Evolutionary conservation across 148 eudicot genomes (phyloP).

Genomic region (Gaultheria prostrata): DNA sequence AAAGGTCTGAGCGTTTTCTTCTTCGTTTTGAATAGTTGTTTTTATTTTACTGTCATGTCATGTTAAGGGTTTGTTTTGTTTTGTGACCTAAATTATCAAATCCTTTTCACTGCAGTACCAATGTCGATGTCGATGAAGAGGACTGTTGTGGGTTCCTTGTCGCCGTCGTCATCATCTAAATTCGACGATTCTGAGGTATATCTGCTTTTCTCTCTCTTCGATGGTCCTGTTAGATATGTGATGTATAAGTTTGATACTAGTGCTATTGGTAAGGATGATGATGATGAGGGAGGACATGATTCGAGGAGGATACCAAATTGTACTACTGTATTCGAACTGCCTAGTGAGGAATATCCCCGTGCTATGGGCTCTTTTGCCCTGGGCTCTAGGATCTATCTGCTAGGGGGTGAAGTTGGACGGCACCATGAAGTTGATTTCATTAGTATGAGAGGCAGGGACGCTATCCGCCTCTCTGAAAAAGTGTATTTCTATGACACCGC

Average conservation of each 20-base stretch:
- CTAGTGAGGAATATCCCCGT: neutral
- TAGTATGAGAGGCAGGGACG: neutral
- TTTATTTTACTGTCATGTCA: too few relatives aligned
- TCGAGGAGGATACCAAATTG: too few relatives aligned
- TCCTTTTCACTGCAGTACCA: too few relatives aligned
- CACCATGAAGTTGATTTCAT: neutral
- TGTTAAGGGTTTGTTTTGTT: too few relatives aligned
- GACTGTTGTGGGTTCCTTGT: neutral
- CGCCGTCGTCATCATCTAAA: neutral
- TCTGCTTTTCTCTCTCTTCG: neutral
- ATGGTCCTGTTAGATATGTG: neutral
- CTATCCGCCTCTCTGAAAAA: neutral
- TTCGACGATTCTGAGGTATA: neutral
- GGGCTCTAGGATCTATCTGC: conserved; percentile 2
- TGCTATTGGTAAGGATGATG: neutral
- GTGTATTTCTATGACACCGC: neutral
- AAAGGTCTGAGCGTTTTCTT: too few relatives aligned
- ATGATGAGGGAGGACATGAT: neutral
- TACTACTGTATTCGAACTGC: neutral
- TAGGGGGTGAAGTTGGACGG: neutral
- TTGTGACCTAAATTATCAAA: too few relatives aligned
- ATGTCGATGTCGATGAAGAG: neutral
- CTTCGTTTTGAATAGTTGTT: too few relatives aligned
- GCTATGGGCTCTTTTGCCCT: neutral
- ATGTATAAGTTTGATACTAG: neutral